Base-by-base conservation (phyloP, 176 grass and related monocot species). In the Lolium multiflorum region DNA sequence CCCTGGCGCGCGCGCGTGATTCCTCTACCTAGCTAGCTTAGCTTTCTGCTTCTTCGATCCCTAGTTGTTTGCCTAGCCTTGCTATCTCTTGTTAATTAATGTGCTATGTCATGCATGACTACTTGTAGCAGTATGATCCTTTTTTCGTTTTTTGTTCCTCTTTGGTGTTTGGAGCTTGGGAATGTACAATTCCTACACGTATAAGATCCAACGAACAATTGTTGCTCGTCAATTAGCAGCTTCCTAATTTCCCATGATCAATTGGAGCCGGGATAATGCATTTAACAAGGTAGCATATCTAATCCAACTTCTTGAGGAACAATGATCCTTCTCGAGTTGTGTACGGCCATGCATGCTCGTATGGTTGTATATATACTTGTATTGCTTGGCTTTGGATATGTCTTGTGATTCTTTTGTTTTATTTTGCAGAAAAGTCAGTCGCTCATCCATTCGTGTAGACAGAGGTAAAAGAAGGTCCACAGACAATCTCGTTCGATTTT, bases 11-110 rank as follows among this genome's bases (percentile, higher is more conserved):
- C 35, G 65, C 65, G 15, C 35, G 65, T 37, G 7, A 39, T 43
- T 70, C 54, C 76, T 72, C 44, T 51, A 11, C 71, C 60, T 85
- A 78, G 77, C 49, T 83, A 83, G 89, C 28, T 44, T 62, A 55
- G 76, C 44, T 55, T 63, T 88, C 31, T 64, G 26, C 80, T 31
- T 87, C 73, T 75, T 69, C 69, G 31, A 59, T 76, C 59, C 64
- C 31, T 89, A 24, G 82, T 85, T 65, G 81, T 74, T 81, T 71
- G 22, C 28, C 39, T 79, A 90, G 80, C 28, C 80, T 39, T 38
- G 83, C 73, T 38, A 38, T 85, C 62, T 85, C 62, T 76, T 73
- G 74, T 85, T 76, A 73, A 82, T 94, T 91, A 89, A 58, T 79
- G n/a, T 37, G 22, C 57, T 81, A 78, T 90, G 84, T 74, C 58